Evolutionary conservation across 2,329 filamentous ascomycete species (phyloP).

Genomic region (Cadophora luteo-olivacea): DNA sequence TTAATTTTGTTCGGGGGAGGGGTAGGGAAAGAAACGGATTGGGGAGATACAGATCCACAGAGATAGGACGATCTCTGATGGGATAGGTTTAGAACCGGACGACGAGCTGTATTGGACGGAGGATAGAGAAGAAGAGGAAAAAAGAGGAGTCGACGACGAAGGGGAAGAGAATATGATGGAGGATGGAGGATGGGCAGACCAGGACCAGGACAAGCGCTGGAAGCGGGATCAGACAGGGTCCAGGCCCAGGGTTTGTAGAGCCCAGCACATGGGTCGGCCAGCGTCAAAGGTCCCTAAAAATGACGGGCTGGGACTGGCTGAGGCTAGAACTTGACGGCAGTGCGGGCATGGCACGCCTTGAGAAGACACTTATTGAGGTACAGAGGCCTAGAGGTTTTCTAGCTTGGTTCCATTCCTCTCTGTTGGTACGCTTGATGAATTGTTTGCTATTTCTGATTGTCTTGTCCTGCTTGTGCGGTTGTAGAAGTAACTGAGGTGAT

Average conservation of each 20-base stretch:
- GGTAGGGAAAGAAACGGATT: neutral
- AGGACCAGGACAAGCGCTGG: conserved; percentile 13
- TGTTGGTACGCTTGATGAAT: neutral
- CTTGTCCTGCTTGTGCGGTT: neutral
- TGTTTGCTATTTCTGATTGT: neutral
- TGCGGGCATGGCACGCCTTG: neutral
- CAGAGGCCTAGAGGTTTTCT: neutral
- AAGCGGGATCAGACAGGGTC: neutral
- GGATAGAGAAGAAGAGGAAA: neutral
- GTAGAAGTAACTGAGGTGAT: neutral
- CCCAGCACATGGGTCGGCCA: conserved; percentile 4
- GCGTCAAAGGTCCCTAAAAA: neutral
- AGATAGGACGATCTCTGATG: conserved; percentile 11
- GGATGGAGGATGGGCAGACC: too few species aligned
- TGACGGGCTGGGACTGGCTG: neutral
- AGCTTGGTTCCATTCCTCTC: neutral
- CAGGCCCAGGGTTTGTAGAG: neutral
- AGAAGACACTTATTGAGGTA: neutral
- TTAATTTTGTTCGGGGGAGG: conserved; percentile 2
- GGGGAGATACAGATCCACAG: conserved; percentile 15
- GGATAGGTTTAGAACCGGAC: neutral
- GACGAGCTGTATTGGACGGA: conserved; percentile 2
- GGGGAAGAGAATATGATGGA: neutral
- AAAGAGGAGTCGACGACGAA: conserved; percentile 1
- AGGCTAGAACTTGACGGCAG: conserved; percentile 3